A percentile compares a stretch with the other conserved stretches of the same genome.
phyloP scores from a whole-genome alignment of 352 stramenopile genomes.

The Thalassiosira hispida region DNA sequence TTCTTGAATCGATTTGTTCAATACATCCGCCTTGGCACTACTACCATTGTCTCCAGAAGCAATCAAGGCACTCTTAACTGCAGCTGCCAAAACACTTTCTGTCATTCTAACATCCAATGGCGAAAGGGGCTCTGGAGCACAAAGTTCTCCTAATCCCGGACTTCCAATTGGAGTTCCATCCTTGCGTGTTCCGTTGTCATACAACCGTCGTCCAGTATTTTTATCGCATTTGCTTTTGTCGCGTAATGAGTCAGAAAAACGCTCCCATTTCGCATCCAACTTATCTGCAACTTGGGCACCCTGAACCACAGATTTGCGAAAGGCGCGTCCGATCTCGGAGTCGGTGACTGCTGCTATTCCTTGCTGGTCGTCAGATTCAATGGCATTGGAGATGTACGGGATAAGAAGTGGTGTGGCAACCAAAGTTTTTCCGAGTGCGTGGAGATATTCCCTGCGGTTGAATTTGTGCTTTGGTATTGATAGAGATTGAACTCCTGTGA shows the following conservation, averaged over 20 bases:
- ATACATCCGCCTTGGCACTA: constrained; percentile 5
- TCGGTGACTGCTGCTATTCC: constrained; percentile 60
- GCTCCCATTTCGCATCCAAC: constrained; percentile 65
- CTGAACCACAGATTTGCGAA: constrained; percentile 50
- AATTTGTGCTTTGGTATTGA: constrained; percentile 23
- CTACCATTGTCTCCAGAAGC: background rate
- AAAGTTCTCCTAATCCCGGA: constrained; percentile 65
- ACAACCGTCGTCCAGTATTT: constrained; percentile 56
- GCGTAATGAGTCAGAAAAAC: constrained; percentile 50
- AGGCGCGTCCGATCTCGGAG: constrained; percentile 46
- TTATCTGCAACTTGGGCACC: constrained; percentile 58
- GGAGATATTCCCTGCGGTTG: constrained; percentile 35
- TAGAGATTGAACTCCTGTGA: constrained; percentile 16
- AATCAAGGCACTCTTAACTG: constrained; percentile 33
- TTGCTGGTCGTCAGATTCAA: constrained; percentile 44
- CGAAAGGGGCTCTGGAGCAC: constrained; percentile 43
- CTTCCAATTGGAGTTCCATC: constrained; percentile 69
- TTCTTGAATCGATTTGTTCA: constrained; percentile 46
- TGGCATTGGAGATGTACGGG: constrained; percentile 35
- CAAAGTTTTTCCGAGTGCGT: constrained; percentile 7
- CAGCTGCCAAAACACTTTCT: constrained; percentile 39
- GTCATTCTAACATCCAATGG: constrained; percentile 37
- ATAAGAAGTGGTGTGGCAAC: constrained; percentile 3
- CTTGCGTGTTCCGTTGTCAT: constrained; percentile 68
- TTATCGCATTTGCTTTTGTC: constrained; percentile 66